A percentile compares a stretch with the other conserved stretches of the same genome.
Evolutionary conservation across 1,284 basidiomycete species (phyloP).

Genomic region (Sanguinoderma infundibulare): DNA sequence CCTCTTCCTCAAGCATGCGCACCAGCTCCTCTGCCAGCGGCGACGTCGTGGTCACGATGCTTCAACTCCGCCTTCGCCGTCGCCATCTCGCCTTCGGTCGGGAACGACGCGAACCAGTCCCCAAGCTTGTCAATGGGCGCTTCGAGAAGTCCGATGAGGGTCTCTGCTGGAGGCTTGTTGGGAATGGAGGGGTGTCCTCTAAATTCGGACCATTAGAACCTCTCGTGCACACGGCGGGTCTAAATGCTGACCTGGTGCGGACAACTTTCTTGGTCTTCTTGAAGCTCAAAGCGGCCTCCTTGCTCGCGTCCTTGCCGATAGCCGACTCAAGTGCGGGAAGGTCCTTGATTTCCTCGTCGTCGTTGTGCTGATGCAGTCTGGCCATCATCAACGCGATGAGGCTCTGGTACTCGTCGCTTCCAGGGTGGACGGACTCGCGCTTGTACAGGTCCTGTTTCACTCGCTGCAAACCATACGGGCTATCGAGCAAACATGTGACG

Average conservation of each 20-base stretch:
- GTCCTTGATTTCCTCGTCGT: constrained; percentile 60
- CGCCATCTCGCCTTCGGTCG: constrained; percentile 58
- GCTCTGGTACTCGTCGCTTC: constrained; percentile 46
- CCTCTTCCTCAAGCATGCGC: background rate
- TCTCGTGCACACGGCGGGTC: background rate
- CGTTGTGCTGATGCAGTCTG: constrained; percentile 55
- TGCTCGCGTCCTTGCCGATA: constrained; percentile 47
- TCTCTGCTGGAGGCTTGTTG: constrained; percentile 66
- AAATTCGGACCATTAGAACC: background rate
- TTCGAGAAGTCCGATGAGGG: constrained; percentile 55
- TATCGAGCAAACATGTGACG: no score
- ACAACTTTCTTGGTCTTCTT: constrained; percentile 66
- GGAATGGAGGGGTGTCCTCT: constrained; percentile 55
- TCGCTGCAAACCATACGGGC: constrained; percentile 31
- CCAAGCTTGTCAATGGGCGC: constrained; percentile 66
- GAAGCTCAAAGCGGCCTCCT: constrained; percentile 51
- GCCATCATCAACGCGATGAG: constrained; percentile 50
- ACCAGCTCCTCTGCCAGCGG: constrained; percentile 18
- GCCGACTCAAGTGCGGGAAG: constrained; percentile 55
- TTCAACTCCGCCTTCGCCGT: constrained; percentile 37
- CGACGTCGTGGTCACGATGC: constrained; percentile 34
- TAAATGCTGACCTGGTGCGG: constrained; percentile 52
- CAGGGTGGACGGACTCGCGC: constrained; percentile 48
- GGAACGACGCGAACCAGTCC: constrained; percentile 61
- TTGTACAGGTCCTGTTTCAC: constrained; percentile 55